These are phyloP conservation scores for Schwanniomyces etchellsii DNA, from an alignment of 1,139 yeast species.

Conservation along the genomic window DNA sequence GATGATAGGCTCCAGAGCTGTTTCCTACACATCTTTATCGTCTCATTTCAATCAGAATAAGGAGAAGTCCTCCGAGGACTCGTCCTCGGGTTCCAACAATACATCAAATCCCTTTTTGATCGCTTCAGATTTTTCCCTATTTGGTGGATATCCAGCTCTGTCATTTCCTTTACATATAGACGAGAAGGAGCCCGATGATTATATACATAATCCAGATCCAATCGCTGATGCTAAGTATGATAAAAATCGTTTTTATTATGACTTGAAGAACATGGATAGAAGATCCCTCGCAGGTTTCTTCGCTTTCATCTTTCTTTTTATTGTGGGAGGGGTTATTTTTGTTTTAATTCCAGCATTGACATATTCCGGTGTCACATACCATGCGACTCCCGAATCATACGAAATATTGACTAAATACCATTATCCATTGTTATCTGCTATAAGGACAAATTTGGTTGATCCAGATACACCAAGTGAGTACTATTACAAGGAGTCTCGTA, in stretches of 20 bases:
- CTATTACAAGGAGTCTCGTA: slow-evolving; percentile 33
- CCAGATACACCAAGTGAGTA: slow-evolving; percentile 72
- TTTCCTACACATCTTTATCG: slow-evolving; percentile 38
- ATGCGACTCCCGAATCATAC: slow-evolving; percentile 22
- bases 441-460: slow-evolving; percentile 61
- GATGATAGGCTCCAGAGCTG: slow-evolving; percentile 43
- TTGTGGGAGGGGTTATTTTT: slow-evolving; percentile 63
- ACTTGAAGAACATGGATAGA: slow-evolving; percentile 55
- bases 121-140: slow-evolving; percentile 57
- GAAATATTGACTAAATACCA: slow-evolving; percentile 50
- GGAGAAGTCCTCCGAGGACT: slow-evolving; percentile 7
- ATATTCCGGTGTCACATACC: slow-evolving; percentile 55
- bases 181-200: slow-evolving; percentile 90
- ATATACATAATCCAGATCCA: slow-evolving; percentile 89
- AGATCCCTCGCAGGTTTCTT: slow-evolving; percentile 53
- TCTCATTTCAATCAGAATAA: slow-evolving; percentile 14
- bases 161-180: slow-evolving; percentile 82
- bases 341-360: slow-evolving; percentile 71
- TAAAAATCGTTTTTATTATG: slow-evolving; percentile 52
- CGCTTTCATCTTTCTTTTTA: slow-evolving; percentile 50
- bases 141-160: slow-evolving; percentile 91
- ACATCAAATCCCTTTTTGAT: slow-evolving; percentile 15
- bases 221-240: slow-evolving; percentile 79
- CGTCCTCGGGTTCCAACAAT: slow-evolving; percentile 11
- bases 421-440: slow-evolving; percentile 57